Evolutionary conservation across 306 rosid species (phyloP), one percentile per base, ranked within the genome.

Genomic region (Vigna angularis): DNA sequence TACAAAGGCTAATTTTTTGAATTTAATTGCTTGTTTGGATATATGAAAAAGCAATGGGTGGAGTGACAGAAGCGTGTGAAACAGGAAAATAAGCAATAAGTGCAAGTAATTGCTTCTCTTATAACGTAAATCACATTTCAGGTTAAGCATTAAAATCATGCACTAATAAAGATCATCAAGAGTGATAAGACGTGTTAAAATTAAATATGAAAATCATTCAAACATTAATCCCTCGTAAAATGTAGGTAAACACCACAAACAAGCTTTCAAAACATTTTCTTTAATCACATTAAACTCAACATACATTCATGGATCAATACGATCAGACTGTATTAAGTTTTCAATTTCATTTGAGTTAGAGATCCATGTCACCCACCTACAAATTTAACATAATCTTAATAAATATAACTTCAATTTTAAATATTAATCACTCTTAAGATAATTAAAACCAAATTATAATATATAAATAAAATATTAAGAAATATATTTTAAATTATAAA

Each of bases 191-290:
- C 65, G 65, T 26, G 18, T 13, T 59, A 59, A 58, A 28, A 9
- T 13, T 59, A 59, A 58, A 28, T 28, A 59, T 59, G 42, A 59
- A 59, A 59, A 59, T 24, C 42, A 59, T 59, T 59, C 7, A 13
- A 42, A 59, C 65, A 26, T 58, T 58, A 58, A 24, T 26, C 65
- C 63, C 11, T 24, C 64, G 1, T 22, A 1, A 24, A 22, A 57
- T 57, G 6, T 26, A 28, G 18, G 10, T 7, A 26, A 63, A 34
- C 48, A 63, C 13, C 15, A 20, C 22, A 20, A 20, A 20, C 22
- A 20, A 20, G 22, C 5, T 30, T 30, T 30, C 34, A 30, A 30
- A 51, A n/a, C 1, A 70, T 51, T 30, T 50, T 70, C 30, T 30
- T 50, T 12, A 17, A 9, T 30, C 30, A 49, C 22, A n/a, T 2